These are phyloP conservation scores for Boeremia exigua DNA, from an alignment of 2,329 filamentous ascomycete species.

Conservation along the genomic window DNA sequence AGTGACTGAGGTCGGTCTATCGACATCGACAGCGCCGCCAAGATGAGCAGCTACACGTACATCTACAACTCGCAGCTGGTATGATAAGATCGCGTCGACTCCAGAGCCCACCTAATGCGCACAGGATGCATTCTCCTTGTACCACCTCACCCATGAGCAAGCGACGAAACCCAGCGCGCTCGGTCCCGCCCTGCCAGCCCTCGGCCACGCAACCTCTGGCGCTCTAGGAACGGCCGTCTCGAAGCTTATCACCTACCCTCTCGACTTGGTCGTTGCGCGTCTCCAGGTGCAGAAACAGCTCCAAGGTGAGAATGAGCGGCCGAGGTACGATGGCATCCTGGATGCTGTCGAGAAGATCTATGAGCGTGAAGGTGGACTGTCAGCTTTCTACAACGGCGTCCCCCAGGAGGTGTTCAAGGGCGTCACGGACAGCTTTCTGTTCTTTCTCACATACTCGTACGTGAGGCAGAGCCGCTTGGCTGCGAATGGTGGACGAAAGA, in stretches of 20 bases:
- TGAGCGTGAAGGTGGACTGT: slow-evolving; percentile 69
- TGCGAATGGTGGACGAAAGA: slow-evolving; percentile 35
- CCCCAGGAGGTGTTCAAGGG: slow-evolving; percentile 54
- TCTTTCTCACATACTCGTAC: slow-evolving; percentile 81
- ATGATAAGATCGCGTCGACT: slow-evolving; percentile 12
- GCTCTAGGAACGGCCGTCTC: slow-evolving; percentile 79
- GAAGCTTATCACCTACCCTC: slow-evolving; percentile 79
- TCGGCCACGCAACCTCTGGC: slow-evolving; percentile 83
- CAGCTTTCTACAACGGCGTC: slow-evolving; percentile 67
- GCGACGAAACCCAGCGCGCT: slow-evolving; percentile 28
- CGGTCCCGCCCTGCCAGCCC: slow-evolving; percentile 67
- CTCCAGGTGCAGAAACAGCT: slow-evolving; percentile 77
- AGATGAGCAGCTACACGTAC: slow-evolving; percentile 33
- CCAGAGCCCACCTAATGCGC: slow-evolving; percentile 12
- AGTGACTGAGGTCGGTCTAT: slow-evolving; percentile 9
- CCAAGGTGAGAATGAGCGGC: slow-evolving; percentile 46
- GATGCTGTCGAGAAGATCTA: slow-evolving; percentile 77
- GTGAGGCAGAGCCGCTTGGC: slow-evolving; percentile 54
- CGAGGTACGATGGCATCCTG: slow-evolving; percentile 68
- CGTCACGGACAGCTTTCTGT: slow-evolving; percentile 76
- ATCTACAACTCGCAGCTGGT: slow-evolving; percentile 55
- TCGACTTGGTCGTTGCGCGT: slow-evolving; percentile 81
- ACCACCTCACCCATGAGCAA: slow-evolving; percentile 50
- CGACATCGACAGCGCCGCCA: slow-evolving; percentile 17
- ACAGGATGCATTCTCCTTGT: slow-evolving; percentile 52